Conservation (phyloP, 306 rosid genomes). For the Echinosophora koreensis region DNA sequence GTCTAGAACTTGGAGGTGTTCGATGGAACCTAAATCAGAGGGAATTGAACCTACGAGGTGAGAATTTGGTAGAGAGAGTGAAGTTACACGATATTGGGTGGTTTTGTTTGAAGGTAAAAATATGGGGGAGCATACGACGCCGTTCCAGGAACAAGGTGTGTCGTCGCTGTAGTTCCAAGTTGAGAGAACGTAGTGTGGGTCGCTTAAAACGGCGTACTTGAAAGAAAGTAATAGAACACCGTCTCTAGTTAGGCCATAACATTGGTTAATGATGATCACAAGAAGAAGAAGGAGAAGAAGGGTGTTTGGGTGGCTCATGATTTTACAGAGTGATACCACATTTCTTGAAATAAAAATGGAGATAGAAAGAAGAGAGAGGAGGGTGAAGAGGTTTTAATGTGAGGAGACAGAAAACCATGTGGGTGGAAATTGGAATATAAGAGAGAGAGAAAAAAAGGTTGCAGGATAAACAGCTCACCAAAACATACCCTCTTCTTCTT, state of each 20-base stretch:
- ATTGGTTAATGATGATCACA: constrained; percentile 40
- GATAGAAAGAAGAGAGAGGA: constrained; percentile 24
- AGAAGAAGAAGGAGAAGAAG: constrained; percentile 43
- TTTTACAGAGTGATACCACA: constrained; percentile 54
- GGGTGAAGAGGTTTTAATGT: constrained; percentile 53
- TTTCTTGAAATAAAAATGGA: constrained; percentile 47
- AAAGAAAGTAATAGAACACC: constrained; percentile 74
- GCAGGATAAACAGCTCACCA: constrained; percentile 59
- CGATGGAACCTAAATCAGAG: constrained; percentile 70
- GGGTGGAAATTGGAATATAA: constrained; percentile 36
- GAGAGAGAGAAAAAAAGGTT: neutral
- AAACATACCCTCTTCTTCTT: constrained; percentile 19
- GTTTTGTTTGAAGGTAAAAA: neutral
- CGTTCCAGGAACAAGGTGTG: constrained; percentile 87
- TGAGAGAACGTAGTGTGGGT: constrained; percentile 57
- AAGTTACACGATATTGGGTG: constrained; percentile 52
- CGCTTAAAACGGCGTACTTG: constrained; percentile 64
- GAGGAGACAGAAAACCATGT: constrained; percentile 61
- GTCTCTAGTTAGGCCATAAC: constrained; percentile 58
- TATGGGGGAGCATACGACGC: constrained; percentile 58
- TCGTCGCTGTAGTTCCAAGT: constrained; percentile 68
- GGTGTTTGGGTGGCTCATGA: constrained; percentile 54
- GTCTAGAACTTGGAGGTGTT: constrained; percentile 72
- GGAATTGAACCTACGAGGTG: constrained; percentile 77
- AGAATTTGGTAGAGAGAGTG: constrained; percentile 64